These are phyloP conservation scores for Fraxinus nigra DNA, from an alignment of 305 asterid species.

Conservation along the genomic window DNA sequence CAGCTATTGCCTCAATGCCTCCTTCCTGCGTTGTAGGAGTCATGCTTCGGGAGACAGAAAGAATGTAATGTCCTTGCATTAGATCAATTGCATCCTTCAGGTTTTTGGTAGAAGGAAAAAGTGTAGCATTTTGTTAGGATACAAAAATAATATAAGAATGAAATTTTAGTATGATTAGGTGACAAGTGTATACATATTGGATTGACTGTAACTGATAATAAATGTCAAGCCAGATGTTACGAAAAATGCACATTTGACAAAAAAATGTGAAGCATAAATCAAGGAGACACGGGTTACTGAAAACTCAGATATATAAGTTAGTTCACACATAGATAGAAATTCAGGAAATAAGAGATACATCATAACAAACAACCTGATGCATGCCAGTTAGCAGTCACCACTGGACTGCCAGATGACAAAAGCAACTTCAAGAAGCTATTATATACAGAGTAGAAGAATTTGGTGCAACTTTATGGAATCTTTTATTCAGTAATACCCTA, in stretches of 20 bases:
- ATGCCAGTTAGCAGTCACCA: conserved; percentile 14
- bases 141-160: conserved; percentile 19
- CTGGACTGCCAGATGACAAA: conserved; percentile 11
- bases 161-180: neutral
- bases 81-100: conserved; percentile 90
- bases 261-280: neutral
- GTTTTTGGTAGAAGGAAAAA: conserved; percentile 21
- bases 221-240: neutral
- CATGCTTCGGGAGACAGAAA: conserved; percentile 79
- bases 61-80: conserved; percentile 89
- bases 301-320: neutral
- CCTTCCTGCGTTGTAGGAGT: conserved; percentile 66
- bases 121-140: conserved; percentile 20
- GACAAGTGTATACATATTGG: conserved; percentile 1
- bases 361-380: conserved; percentile 8
- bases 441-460: conserved; percentile 1
- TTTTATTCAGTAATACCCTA: conserved; percentile 7
- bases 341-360: conserved; percentile 13
- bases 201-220: neutral
- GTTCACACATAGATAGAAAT: conserved; percentile 4
- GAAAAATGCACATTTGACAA: neutral
- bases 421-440: conserved; percentile 14
- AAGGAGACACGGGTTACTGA: neutral
- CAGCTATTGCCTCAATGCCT: conserved; percentile 84
- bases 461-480: conserved; percentile 14